phyloP scores from a whole-genome alignment of 345 rosid genomes.

The Raphanus raphanistrum region DNA sequence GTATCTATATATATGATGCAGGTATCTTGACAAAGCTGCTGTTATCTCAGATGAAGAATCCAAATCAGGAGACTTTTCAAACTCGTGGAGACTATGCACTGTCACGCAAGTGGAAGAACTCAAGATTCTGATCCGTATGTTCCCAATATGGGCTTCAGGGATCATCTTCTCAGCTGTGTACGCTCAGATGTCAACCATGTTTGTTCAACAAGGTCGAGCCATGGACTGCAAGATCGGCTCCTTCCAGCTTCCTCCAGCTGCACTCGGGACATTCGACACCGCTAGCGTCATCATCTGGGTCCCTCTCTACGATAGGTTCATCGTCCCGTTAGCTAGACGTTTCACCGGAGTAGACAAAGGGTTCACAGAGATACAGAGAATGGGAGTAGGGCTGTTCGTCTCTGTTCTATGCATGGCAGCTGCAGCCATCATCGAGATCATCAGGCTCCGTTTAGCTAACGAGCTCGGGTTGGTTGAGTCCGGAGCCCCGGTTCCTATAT shows the following conservation, averaged over 20 bases:
- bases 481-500: conserved; percentile 57
- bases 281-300: conserved; percentile 43
- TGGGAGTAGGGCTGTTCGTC: conserved; percentile 59
- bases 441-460: conserved; percentile 50
- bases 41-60: conserved; percentile 42
- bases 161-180: conserved; percentile 40
- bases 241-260: conserved; percentile 45
- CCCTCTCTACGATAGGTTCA: conserved; percentile 42
- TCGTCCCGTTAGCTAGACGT: conserved; percentile 32
- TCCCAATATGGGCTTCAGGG: conserved; percentile 48
- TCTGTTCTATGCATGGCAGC: conserved; percentile 51
- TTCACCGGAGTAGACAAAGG: conserved; percentile 52
- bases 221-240: conserved; percentile 41
- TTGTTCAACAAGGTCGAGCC: conserved; percentile 49
- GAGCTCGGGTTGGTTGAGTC: conserved; percentile 65
- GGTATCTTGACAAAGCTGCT: conserved; percentile 54
- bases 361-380: conserved; percentile 63
- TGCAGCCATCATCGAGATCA: conserved; percentile 50
- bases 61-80: conserved; percentile 3
- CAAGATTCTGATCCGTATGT: conserved; percentile 41
- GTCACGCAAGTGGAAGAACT: conserved; percentile 56
- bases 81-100: conserved; percentile 46
- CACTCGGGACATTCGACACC: conserved; percentile 39
- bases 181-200: conserved; percentile 45
- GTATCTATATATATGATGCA: neutral